phyloP scores from a whole-genome alignment of 1,284 basidiomycete species.

The Meripilus lineatus region DNA sequence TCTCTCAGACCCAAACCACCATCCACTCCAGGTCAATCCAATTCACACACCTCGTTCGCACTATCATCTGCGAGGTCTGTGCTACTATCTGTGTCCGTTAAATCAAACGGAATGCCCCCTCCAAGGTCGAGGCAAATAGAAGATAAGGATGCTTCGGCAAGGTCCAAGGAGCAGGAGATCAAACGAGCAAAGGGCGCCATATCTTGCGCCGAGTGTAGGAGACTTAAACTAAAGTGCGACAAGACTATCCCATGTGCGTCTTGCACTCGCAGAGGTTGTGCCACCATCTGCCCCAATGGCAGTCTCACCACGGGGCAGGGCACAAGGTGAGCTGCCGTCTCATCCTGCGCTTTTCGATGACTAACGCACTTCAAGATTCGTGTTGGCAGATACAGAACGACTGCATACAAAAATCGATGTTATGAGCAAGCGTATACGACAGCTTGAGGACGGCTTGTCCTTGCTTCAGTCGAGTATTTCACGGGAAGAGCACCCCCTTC shows the following conservation, averaged over 20 bases:
- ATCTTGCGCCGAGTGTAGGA: constrained; percentile 69
- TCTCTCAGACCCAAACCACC: too few relatives aligned
- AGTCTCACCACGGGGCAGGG: constrained; percentile 50
- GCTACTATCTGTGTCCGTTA: too few relatives aligned
- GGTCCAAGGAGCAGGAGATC: constrained; percentile 42
- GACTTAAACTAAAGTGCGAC: constrained; percentile 50
- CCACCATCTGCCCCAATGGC: constrained; percentile 67
- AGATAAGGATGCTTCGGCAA: too few relatives aligned
- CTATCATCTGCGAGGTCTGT: too few relatives aligned
- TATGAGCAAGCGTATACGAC: constrained; percentile 72
- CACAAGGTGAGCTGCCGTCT: constrained; percentile 46
- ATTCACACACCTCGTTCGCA: too few relatives aligned
- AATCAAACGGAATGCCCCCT: too few relatives aligned
- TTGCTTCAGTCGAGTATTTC: constrained; percentile 37
- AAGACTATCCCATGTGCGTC: constrained; percentile 63
- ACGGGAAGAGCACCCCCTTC: constrained; percentile 55
- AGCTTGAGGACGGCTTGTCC: constrained; percentile 65
- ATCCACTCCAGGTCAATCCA: too few relatives aligned
- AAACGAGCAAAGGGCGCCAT: constrained; percentile 68
- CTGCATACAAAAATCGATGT: constrained; percentile 65
- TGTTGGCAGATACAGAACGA: constrained; percentile 70
- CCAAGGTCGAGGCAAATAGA: too few relatives aligned
- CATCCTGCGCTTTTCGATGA: not conserved
- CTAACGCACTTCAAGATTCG: constrained; percentile 43
- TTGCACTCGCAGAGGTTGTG: constrained; percentile 66